These are phyloP conservation scores for Cylindrodendrum hubeiense DNA, from an alignment of 2,329 filamentous ascomycete genomes.

Conservation along the genomic window DNA sequence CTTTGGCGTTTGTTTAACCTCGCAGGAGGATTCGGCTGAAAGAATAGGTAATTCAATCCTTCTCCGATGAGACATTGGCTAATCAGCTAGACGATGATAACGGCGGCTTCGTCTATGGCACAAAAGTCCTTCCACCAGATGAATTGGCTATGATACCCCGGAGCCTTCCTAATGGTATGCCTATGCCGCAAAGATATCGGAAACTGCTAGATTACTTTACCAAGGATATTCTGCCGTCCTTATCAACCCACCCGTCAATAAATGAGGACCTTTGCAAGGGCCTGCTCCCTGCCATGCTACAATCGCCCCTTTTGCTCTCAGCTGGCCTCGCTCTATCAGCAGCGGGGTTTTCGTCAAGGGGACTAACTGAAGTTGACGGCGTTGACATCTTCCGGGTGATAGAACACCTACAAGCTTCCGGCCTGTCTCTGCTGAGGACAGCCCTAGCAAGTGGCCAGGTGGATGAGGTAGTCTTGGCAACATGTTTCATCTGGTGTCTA, in stretches of 20 bases:
- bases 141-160: slow-evolving; percentile 28
- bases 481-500: slow-evolving; percentile 47
- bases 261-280: slow-evolving; percentile 43
- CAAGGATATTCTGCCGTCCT: slow-evolving; percentile 40
- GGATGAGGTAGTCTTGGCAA: slow-evolving; percentile 42
- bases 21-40: background rate
- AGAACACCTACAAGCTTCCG: slow-evolving; percentile 42
- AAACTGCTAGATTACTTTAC: slow-evolving; percentile 43
- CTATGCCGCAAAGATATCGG: slow-evolving; percentile 36
- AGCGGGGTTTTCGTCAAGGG: slow-evolving; percentile 42
- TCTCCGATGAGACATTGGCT: background rate
- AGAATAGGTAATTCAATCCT: background rate
- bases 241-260: slow-evolving; percentile 44
- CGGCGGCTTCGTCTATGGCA: slow-evolving; percentile 7
- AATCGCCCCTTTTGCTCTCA: slow-evolving; percentile 45
- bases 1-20: background rate
- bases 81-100: slow-evolving; percentile 5
- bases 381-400: slow-evolving; percentile 32
- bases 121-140: background rate
- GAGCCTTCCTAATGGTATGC: slow-evolving; percentile 40
- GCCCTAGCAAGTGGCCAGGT: slow-evolving; percentile 36
- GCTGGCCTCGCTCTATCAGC: slow-evolving; percentile 44
- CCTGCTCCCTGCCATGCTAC: slow-evolving; percentile 39
- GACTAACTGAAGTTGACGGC: slow-evolving; percentile 38
- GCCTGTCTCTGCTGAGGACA: slow-evolving; percentile 37